Evolutionary conservation across 2,329 filamentous ascomycete species (phyloP).

Genomic region (Coniochaeta sp.): DNA sequence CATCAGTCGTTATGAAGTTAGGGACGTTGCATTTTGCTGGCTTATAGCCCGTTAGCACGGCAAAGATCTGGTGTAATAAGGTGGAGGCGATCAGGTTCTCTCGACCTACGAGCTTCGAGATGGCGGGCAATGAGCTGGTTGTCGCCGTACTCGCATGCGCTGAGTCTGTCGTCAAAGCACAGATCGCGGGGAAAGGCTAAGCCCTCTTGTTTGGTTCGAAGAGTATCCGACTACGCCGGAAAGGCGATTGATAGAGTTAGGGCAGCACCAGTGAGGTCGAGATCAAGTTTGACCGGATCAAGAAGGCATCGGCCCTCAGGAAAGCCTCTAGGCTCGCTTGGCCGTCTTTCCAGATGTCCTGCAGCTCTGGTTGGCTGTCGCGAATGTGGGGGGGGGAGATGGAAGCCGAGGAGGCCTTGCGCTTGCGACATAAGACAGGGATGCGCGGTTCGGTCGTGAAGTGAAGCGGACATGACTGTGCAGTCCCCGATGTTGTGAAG

Average conservation of each 20-base stretch:
- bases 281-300: background rate
- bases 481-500: background rate
- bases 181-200: no score
- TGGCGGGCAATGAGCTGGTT: background rate
- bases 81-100: background rate
- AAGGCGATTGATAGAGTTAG: background rate
- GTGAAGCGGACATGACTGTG: background rate
- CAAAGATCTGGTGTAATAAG: background rate
- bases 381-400: conserved; percentile 14
- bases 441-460: no score
- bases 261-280: background rate
- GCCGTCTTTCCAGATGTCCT: conserved; percentile 17
- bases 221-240: background rate
- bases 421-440: background rate
- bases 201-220: no score
- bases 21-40: background rate
- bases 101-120: background rate
- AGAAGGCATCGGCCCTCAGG: background rate
- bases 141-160: background rate
- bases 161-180: no score
- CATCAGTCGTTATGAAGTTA: background rate
- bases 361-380: conserved; percentile 13
- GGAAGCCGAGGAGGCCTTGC: background rate
- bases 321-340: conserved; percentile 14
- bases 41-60: background rate